Evolutionary conservation across 1,284 basidiomycete genomes (phyloP), one percentile per base, ranked within the genome.

Genomic region (Malassezia nana): DNA sequence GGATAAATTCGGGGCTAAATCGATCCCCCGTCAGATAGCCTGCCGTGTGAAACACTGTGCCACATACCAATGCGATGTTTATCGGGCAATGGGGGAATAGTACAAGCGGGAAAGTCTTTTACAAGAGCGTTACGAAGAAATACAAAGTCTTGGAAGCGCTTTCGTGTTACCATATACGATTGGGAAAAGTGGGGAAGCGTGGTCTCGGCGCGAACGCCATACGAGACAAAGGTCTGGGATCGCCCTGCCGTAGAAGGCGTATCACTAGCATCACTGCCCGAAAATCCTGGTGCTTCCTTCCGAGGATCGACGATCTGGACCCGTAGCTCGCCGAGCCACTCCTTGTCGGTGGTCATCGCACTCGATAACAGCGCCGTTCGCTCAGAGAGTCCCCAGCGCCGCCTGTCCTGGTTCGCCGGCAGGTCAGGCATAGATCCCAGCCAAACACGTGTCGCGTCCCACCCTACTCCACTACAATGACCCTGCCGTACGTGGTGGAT

Each of bases 1-100:
- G 91, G 78, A 98, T 87, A 66, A 99, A 99, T 67, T 96, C 94
- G 5, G 85, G 82, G 63, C 89, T 89, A 77, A 98, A 99, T 53
- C 94, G 81, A 75, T 98, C 92, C 16, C 92, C 91, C 26, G 91
- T 95, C 56, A 99, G 82, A 74, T 99, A 99, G 29, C 63, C 64
- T 55, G 50, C 40, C 26, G 29, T 44, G 13, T n/a, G 28, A 15
- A n/a, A 35, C 25, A 28, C 29, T 22, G 40, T 38, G 15, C 9
- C 6, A 16, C n/a, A 25, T 9, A 28, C 54, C 56, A 62, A 94
- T 89, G 51, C 94, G 81, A 72, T 96, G 92, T 76, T 98, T 98
- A 76, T 91, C 91, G 4, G 92, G 94, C 46, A 99, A 79, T 6
- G 89, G 88, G 22, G 92, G 90, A 0, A 98, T 87, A 18, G 98